A percentile compares a stretch with the other conserved stretches of the same genome.
These are phyloP conservation scores for Trapa incisa DNA, from an alignment of 345 rosid species.

Conservation along the genomic window DNA sequence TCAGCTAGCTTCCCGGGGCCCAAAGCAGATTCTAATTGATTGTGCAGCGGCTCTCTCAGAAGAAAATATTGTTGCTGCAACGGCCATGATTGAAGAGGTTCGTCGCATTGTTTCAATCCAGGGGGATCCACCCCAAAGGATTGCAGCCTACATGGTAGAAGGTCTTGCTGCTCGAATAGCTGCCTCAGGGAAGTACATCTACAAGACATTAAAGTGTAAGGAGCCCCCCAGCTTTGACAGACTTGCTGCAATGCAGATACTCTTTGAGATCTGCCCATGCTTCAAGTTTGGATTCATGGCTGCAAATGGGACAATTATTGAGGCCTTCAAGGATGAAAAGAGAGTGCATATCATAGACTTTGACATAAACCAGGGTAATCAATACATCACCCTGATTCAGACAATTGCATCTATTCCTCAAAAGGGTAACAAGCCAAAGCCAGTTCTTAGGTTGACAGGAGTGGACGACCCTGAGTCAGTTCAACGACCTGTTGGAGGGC, in stretches of 20 bases:
- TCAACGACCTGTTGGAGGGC: constrained; percentile 74
- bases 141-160: constrained; percentile 97
- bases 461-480: constrained; percentile 95
- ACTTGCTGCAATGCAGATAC: constrained; percentile 97
- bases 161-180: constrained; percentile 96
- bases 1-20: constrained; percentile 34
- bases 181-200: constrained; percentile 71
- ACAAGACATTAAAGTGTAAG: constrained; percentile 85
- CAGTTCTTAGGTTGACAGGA: constrained; percentile 69
- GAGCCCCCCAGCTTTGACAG: constrained; percentile 92
- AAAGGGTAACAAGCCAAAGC: constrained; percentile 23
- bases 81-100: constrained; percentile 52
- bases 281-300: constrained; percentile 89
- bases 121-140: constrained; percentile 88
- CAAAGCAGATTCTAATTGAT: constrained; percentile 57
- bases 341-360: constrained; percentile 80
- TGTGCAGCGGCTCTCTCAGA: constrained; percentile 65
- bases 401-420: constrained; percentile 38
- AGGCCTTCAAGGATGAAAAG: constrained; percentile 60
- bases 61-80: constrained; percentile 54
- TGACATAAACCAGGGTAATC: constrained; percentile 90
- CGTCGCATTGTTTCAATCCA: constrained; percentile 76
- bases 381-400: constrained; percentile 77
- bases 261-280: constrained; percentile 95
- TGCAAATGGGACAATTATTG: constrained; percentile 75